Percentiles rank a stretch among this genome's conserved stretches.
Evolutionary conservation across 352 stramenopile genomes (phyloP).

Genomic region (Pythium plurisporium): DNA sequence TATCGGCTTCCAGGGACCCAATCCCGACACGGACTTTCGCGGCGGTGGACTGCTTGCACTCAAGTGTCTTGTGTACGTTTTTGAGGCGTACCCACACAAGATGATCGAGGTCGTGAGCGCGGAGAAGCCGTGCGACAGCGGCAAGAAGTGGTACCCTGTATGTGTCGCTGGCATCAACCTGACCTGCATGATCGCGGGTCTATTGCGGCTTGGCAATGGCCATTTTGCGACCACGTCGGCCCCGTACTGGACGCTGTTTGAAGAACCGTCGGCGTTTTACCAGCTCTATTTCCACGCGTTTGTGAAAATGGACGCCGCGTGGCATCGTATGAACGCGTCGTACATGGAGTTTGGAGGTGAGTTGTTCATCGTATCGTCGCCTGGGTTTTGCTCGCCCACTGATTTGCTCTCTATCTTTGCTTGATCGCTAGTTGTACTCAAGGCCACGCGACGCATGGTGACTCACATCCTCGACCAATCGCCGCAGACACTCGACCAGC

Average conservation of each 20-base stretch:
- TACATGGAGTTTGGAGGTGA: slow-evolving; percentile 87
- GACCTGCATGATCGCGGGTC: slow-evolving; percentile 69
- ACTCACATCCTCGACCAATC: slow-evolving; percentile 52
- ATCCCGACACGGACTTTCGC: slow-evolving; percentile 80
- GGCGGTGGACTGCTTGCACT: slow-evolving; percentile 73
- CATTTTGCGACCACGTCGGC: slow-evolving; percentile 36
- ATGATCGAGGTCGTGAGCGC: slow-evolving; percentile 57
- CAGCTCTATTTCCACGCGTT: slow-evolving; percentile 71
- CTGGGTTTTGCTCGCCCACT: too few species aligned
- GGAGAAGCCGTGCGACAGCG: slow-evolving; percentile 38
- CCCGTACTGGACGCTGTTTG: slow-evolving; percentile 69
- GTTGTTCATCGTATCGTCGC: too few species aligned
- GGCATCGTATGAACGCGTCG: slow-evolving; percentile 71
- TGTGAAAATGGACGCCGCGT: slow-evolving; percentile 82
- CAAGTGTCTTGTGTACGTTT: slow-evolving; percentile 83
- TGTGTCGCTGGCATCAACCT: slow-evolving; percentile 83
- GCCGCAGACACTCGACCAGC: slow-evolving; percentile 46
- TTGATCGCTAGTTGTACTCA: slow-evolving; percentile 56
- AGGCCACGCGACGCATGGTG: slow-evolving; percentile 57
- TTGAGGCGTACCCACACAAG: slow-evolving; percentile 63
- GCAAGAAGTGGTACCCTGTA: slow-evolving; percentile 74
- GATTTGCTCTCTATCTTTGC: slow-evolving; percentile 14
- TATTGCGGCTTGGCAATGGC: slow-evolving; percentile 65
- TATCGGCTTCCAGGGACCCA: slow-evolving; percentile 74
- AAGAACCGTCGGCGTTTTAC: slow-evolving; percentile 82